phyloP scores from a whole-genome alignment of 2,329 filamentous ascomycete genomes.

The Colletotrichum sp. region DNA sequence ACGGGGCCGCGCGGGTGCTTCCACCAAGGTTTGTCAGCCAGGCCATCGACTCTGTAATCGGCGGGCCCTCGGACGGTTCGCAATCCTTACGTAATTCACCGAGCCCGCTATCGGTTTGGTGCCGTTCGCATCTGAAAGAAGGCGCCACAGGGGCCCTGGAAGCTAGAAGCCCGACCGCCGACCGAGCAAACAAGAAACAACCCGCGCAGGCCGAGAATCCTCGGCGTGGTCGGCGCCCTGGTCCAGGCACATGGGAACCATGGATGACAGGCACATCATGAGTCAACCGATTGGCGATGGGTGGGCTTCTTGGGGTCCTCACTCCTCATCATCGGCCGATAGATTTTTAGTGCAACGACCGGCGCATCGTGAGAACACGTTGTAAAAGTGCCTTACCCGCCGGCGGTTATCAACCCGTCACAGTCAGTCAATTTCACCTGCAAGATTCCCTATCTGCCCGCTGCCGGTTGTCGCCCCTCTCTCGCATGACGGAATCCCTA shows the following conservation, averaged over 20 bases:
- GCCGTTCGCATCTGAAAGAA: not conserved
- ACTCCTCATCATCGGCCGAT: not conserved
- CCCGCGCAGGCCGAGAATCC: slow-evolving; percentile 4
- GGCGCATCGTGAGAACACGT: not conserved
- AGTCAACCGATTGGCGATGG: slow-evolving; percentile 6
- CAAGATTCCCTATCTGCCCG: not conserved
- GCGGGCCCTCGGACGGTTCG: not conserved
- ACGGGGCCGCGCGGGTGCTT: slow-evolving; percentile 3
- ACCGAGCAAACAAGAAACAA: not conserved
- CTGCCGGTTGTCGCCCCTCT: not conserved
- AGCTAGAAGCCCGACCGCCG: slow-evolving; percentile 4
- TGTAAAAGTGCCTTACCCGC: not conserved
- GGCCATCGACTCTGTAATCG: not conserved
- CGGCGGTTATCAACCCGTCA: not conserved
- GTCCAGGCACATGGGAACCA: not conserved
- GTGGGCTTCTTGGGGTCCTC: not conserved
- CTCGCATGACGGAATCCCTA: slow-evolving; percentile 8
- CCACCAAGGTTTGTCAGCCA: not conserved
- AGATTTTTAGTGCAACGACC: not conserved
- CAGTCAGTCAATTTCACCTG: not conserved
- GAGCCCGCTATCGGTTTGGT: not conserved
- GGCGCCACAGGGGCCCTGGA: not conserved
- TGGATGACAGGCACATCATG: slow-evolving; percentile 8
- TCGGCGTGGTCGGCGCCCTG: slow-evolving; percentile 9
- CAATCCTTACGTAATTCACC: not conserved